phyloP scores from a whole-genome alignment of 352 stramenopile genomes.

The Phytophthora megakarya region DNA sequence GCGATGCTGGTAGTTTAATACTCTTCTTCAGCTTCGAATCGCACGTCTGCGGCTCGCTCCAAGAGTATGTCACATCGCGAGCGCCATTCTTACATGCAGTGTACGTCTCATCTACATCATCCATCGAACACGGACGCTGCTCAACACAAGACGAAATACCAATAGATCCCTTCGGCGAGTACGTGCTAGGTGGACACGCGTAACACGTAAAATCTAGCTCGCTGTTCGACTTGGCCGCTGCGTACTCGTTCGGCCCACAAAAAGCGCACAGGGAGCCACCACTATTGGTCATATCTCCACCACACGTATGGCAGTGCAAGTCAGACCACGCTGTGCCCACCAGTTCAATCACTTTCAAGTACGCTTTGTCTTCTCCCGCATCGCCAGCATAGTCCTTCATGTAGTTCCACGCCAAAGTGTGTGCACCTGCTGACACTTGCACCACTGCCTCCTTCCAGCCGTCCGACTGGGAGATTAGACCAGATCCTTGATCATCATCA shows the following conservation, averaged over 20 bases:
- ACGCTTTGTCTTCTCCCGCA: constrained; percentile 68
- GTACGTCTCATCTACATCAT: constrained; percentile 68
- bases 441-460: constrained; percentile 73
- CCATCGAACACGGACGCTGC: constrained; percentile 58
- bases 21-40: constrained; percentile 45
- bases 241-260: constrained; percentile 80
- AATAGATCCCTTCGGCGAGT: constrained; percentile 75
- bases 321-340: constrained; percentile 82
- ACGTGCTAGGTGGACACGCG: constrained; percentile 63
- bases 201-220: constrained; percentile 83
- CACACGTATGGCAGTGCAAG: constrained; percentile 73
- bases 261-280: constrained; percentile 81
- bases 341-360: constrained; percentile 80
- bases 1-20: constrained; percentile 46
- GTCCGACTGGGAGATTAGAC: constrained; percentile 65
- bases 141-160: constrained; percentile 67
- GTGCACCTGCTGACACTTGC: constrained; percentile 56
- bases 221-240: constrained; percentile 66
- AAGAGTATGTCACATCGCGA: constrained; percentile 65
- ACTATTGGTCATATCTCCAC: constrained; percentile 76
- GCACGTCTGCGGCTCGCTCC: constrained; percentile 73
- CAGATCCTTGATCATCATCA: constrained; percentile 59
- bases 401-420: constrained; percentile 83
- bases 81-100: constrained; percentile 59
- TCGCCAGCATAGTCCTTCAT: constrained; percentile 81